Evolutionary conservation across 768 basidiomycete genomes (phyloP), one percentile per base, ranked within the genome.

Genomic region (Boletellus ananas): DNA sequence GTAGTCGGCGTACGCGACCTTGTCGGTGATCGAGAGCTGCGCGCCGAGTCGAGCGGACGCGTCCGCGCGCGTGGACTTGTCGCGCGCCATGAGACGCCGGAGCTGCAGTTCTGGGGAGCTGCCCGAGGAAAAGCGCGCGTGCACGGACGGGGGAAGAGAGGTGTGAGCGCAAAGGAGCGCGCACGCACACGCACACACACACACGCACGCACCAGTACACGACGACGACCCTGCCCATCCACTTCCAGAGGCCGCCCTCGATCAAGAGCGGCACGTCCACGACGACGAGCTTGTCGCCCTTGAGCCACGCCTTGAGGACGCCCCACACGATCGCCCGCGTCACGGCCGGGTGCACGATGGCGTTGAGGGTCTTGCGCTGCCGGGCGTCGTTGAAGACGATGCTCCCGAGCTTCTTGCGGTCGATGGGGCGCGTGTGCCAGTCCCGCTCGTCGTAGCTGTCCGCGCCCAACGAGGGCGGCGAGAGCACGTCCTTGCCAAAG

Each of bases 211-310:
- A 96, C 95, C 94, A 96, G 63, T 92, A 94, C 6, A 96, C 94
- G 10, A 99, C 85, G 3, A 94, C 76, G 20, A 97, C 83, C 54
- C 79, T 77, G 4, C 85, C 93, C 39, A 94, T 87, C 77, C 80
- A 87, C 61, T 78, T 81, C 81, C 86, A 92, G 34, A 97, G 63
- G 2, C 85, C 85, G 1, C 88, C 84, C 65, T 99, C 96, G 49
- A 99, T 85, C 49, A 99, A 72, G 44, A 98, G 70, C 29, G 96
- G 96, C 6, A 96, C 89, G 66, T 98, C 96, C 57, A 98, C 69
- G 3, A 97, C 76, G 54, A 87, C 90, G 34, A 87, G 73, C 62
- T 79, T 85, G 59, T 90, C 74, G 7, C 96, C 95, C 35, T 70
- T 70, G 40, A 92, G 42, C 92, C 94, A 99, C 50, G 73, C 73